phyloP scores from a whole-genome alignment of 2,329 filamentous ascomycete genomes.

The Phialemonium atrogriseum region DNA sequence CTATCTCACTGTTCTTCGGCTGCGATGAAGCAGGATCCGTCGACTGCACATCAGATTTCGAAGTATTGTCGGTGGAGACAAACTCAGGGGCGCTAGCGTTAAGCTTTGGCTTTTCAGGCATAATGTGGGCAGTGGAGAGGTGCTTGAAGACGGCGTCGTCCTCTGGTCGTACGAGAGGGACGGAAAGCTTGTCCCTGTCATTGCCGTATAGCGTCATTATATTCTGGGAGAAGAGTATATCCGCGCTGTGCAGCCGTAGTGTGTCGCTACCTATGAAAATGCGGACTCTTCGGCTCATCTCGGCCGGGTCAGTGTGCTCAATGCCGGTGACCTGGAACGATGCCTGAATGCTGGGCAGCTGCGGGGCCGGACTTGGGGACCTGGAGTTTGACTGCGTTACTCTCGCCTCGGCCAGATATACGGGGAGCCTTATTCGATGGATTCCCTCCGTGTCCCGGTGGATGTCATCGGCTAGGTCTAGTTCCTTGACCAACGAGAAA shows the following conservation, averaged over 20 bases:
- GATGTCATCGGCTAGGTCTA: slow-evolving; percentile 61
- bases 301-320: slow-evolving; percentile 39
- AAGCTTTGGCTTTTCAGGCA: slow-evolving; percentile 47
- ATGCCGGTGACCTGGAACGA: slow-evolving; percentile 66
- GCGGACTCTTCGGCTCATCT: slow-evolving; percentile 59
- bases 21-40: slow-evolving; percentile 15
- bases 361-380: slow-evolving; percentile 62
- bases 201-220: slow-evolving; percentile 80
- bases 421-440: slow-evolving; percentile 64
- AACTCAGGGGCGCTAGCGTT: slow-evolving; percentile 44
- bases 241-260: slow-evolving; percentile 76
- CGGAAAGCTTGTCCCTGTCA: slow-evolving; percentile 76
- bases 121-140: slow-evolving; percentile 55
- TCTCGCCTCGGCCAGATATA: slow-evolving; percentile 88
- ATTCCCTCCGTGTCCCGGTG: slow-evolving; percentile 57
- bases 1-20: slow-evolving; percentile 17
- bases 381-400: slow-evolving; percentile 68
- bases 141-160: slow-evolving; percentile 74
- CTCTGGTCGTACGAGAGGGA: slow-evolving; percentile 89
- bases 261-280: slow-evolving; percentile 88
- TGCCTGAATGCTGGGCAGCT: slow-evolving; percentile 73
- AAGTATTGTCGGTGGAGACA: slow-evolving; percentile 21
- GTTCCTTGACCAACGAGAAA: slow-evolving; percentile 61
- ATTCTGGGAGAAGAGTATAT: slow-evolving; percentile 87
- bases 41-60: slow-evolving; percentile 11